Evolutionary conservation across 164 flowering plant species (phyloP), one percentile per base, ranked within the genome.

Genomic region (Liquidambar formosana): DNA sequence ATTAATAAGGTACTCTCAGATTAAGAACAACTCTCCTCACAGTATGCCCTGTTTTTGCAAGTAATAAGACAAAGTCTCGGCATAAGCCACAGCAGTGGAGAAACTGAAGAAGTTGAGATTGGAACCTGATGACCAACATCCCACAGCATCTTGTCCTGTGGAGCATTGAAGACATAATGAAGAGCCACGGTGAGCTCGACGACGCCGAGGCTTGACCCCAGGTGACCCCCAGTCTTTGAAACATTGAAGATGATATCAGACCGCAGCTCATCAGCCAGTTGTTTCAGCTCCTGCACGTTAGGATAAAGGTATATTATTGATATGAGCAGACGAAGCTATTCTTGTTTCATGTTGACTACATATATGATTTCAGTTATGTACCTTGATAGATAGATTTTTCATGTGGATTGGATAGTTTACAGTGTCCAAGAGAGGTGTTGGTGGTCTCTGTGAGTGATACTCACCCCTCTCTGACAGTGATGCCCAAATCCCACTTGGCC

Each of bases 81-180:
- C 6, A 57, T 25, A 57, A 28, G 60, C 33, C 33, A 44, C 9
- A 46, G 26, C 22, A 57, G 0, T 33, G 4, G 44, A 52, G 54
- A 1, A 26, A 43, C 46, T 9, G 15, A 15, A 45, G 23, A 57
- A n/a, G 25, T 52, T 8, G 52, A 70, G 75, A 57, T 54, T 6
- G 23, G 0, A 26, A 94, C 99, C 97, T 93, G 99, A 78, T 95
- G 99, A 49, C 99, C 99, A 73, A 93, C 97, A 83, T 92, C 97
- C 99, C 97, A 93, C 1, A 93, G 75, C 41, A 91, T 86, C 79
- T 63, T 84, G 66, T 95, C 99, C 68, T 85, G 84, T 70, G 97
- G 97, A 21, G 89, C 64, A 77, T 91, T 90, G 69, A 95, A 95
- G 48, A 95, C 92, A 79, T 88, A 91, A 69, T 95, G 99, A 74